Evolutionary conservation across 148 eudicot species (phyloP).

Genomic region (Polygonum aviculare): DNA sequence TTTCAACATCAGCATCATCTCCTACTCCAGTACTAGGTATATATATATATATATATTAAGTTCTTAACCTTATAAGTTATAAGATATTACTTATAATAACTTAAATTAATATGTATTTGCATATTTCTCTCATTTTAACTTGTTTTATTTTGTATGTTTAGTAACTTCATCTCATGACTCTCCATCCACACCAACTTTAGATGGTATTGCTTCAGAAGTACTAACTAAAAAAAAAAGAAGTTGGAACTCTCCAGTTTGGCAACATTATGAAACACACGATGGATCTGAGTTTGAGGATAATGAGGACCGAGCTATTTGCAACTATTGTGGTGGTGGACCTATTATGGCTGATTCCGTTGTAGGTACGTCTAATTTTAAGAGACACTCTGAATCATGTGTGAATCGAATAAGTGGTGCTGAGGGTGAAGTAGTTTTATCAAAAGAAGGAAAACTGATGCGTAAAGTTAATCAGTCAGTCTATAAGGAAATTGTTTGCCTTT

Average conservation of each 20-base stretch:
- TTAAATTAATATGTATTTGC: no score
- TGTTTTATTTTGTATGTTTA: not conserved
- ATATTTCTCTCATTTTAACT: no score
- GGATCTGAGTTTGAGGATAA: not conserved
- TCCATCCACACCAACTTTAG: not conserved
- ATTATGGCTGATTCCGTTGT: not conserved
- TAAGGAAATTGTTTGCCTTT: not conserved
- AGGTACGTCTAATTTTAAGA: conserved; percentile 8
- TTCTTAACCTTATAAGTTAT: no score
- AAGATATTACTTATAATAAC: no score
- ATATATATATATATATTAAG: no score
- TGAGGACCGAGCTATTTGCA: not conserved
- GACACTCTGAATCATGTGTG: not conserved
- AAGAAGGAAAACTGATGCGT: not conserved
- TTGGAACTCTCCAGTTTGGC: conserved; percentile 10
- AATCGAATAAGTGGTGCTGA: not conserved
- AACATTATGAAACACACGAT: not conserved
- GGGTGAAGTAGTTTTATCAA: not conserved
- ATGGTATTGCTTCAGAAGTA: not conserved
- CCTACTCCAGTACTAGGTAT: no score
- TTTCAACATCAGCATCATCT: no score
- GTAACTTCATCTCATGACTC: not conserved
- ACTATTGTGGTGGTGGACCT: conserved; percentile 6
- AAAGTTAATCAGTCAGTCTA: not conserved
- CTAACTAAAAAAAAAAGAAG: not conserved